Evolutionary conservation across 2,329 filamentous ascomycete species (phyloP), one percentile per base, ranked within the genome.

Genomic region (Fusarium humuli): DNA sequence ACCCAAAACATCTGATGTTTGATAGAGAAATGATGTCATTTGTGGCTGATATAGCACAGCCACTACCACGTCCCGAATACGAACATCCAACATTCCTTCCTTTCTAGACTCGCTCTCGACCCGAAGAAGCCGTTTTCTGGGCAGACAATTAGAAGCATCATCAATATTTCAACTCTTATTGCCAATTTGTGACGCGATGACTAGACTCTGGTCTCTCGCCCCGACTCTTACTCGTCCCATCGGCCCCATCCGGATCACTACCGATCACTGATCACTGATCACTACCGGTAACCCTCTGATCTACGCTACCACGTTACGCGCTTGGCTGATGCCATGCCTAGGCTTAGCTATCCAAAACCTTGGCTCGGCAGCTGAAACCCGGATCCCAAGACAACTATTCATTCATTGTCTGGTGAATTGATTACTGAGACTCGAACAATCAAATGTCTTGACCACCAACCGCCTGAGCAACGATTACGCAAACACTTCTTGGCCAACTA

Each of bases 331-430:
- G 60, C 66, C 69, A 69, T 72, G 72, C 72, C 37, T 48, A 49
- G 45, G 70, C 72, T 27, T 48, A 49, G 45, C 44, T 42, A 41
- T 41, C 13, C 23, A 12, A n/a, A n/a, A 20, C 34, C 73, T 69
- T 72, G 60, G 52, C 52, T 63, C 55, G 62, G 58, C 67, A 73
- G 67, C 71, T 75, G 72, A 65, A 64, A 57, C 27, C 59, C 66
- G 48, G 40, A 47, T 42, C 41, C 20, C 20, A 61, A 53, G 42
- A 66, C 53, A 48, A 41, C 12, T n/a, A 42, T 27, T 32, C n/a
- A 30, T 44, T 55, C 16, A 22, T 29, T 55, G 20, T 50, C 32
- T 30, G 29, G 7, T 16, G 14, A 42, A 34, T 42, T 23, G 20
- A 48, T 57, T 27, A 47, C 18, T 37, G 34, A 37, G 34, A n/a